phyloP scores from a whole-genome alignment of 345 rosid genomes.

The Odontarrhena argentea region DNA sequence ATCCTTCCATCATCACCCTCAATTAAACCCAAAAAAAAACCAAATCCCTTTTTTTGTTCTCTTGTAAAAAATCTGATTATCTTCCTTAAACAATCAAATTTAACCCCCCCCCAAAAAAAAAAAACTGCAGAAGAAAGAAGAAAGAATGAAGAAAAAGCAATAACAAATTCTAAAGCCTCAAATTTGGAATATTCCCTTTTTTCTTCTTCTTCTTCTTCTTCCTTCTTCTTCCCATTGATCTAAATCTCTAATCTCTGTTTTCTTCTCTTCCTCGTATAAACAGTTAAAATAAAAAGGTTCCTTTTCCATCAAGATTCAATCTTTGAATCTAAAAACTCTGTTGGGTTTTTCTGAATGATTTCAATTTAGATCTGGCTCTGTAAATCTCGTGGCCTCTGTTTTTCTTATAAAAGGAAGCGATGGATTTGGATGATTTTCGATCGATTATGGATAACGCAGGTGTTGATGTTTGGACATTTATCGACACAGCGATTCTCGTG shows the following conservation, averaged over 20 bases:
- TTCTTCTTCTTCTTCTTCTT: background rate
- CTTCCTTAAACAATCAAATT: background rate
- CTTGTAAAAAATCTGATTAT: too few species aligned
- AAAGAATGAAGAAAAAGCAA: conserved; percentile 28
- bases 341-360: conserved; percentile 4
- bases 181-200: conserved; percentile 45
- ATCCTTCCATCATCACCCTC: conserved; percentile 2
- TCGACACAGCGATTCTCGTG: conserved; percentile 79
- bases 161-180: conserved; percentile 36
- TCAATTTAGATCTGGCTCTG: conserved; percentile 44
- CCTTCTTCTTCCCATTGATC: conserved; percentile 23
- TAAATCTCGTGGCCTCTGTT: conserved; percentile 26
- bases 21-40: conserved; percentile 2
- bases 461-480: conserved; percentile 90
- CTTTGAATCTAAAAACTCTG: background rate
- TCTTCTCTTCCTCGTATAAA: conserved; percentile 25
- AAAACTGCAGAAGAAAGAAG: conserved; percentile 30
- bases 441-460: conserved; percentile 71
- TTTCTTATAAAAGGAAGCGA: conserved; percentile 19
- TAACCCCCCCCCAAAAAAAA: conserved; percentile 20
- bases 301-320: conserved; percentile 36
- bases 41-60: background rate
- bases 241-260: conserved; percentile 21
- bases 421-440: conserved; percentile 92
- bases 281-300: conserved; percentile 15